Conservation (phyloP, 768 basidiomycete species). For the Hypholoma sublateritium region DNA sequence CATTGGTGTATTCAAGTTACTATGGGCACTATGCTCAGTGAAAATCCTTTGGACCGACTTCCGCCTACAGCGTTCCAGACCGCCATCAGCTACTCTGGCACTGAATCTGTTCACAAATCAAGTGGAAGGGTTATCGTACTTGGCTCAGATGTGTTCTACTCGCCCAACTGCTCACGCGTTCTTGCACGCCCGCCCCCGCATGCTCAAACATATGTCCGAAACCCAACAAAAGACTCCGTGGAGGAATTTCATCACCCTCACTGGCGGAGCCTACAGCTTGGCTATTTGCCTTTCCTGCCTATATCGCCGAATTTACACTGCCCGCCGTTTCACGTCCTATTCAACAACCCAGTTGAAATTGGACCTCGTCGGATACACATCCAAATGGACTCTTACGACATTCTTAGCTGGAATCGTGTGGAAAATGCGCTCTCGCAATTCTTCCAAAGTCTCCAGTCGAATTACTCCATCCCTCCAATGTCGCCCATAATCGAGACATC, state of each 20-base stretch:
- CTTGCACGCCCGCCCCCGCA: neutral
- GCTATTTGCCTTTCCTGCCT: neutral
- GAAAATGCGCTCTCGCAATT: neutral
- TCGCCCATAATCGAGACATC: neutral
- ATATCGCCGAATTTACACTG: neutral
- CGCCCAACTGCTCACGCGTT: neutral
- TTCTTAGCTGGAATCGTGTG: neutral
- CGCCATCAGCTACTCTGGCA: neutral
- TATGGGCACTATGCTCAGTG: no score
- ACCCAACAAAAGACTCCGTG: neutral
- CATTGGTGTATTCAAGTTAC: no score
- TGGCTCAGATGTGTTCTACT: neutral
- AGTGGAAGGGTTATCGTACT: neutral
- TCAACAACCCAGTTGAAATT: neutral
- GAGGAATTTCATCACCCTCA: neutral
- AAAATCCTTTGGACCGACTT: neutral
- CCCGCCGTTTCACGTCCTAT: neutral
- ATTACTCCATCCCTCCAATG: neutral
- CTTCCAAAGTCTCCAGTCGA: neutral
- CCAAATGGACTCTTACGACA: neutral
- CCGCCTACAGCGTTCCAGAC: neutral
- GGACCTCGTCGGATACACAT: neutral
- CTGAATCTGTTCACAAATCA: neutral
- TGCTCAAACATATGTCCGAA: neutral
- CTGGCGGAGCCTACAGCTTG: neutral